Conservation (phyloP, 805 yeast species). For the Sporopachydermia lactativora region DNA sequence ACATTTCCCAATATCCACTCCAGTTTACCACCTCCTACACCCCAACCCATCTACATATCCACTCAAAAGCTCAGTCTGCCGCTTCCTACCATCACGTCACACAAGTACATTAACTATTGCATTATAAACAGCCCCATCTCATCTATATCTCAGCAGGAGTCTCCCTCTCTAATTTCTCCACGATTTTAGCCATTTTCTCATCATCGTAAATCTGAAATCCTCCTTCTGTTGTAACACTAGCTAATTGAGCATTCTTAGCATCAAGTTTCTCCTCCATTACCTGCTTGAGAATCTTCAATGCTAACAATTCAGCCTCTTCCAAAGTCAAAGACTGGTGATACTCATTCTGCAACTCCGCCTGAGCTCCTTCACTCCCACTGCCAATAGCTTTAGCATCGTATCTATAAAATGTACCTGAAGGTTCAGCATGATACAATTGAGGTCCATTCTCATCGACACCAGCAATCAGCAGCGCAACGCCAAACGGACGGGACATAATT, state of each 20-base stretch:
- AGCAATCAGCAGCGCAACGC: constrained; percentile 92
- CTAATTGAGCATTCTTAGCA: constrained; percentile 87
- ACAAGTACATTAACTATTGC: no score
- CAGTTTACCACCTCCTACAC: no score
- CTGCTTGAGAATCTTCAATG: constrained; percentile 82
- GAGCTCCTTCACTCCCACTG: constrained; percentile 98
- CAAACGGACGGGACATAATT: constrained; percentile 96
- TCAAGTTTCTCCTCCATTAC: constrained; percentile 99
- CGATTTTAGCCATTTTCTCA: constrained; percentile 69
- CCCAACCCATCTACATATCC: no score
- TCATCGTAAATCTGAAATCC: constrained; percentile 83
- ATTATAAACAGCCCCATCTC: neutral
- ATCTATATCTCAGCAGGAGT: constrained; percentile 20
- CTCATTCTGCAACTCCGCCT: constrained; percentile 92
- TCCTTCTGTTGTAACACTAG: constrained; percentile 73
- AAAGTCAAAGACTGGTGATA: constrained; percentile 86
- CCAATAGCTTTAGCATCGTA: constrained; percentile 99
- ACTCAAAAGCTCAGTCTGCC: no score
- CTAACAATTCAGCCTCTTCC: constrained; percentile 83
- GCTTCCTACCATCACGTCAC: no score
- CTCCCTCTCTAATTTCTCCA: constrained; percentile 61
- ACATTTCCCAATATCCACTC: no score
- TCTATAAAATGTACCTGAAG: constrained; percentile 94
- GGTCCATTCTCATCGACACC: constrained; percentile 95
- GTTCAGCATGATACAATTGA: constrained; percentile 91